Evolutionary conservation across 1,139 yeast genomes (phyloP).

Genomic region (Hemisphaericaspora subhashii): DNA sequence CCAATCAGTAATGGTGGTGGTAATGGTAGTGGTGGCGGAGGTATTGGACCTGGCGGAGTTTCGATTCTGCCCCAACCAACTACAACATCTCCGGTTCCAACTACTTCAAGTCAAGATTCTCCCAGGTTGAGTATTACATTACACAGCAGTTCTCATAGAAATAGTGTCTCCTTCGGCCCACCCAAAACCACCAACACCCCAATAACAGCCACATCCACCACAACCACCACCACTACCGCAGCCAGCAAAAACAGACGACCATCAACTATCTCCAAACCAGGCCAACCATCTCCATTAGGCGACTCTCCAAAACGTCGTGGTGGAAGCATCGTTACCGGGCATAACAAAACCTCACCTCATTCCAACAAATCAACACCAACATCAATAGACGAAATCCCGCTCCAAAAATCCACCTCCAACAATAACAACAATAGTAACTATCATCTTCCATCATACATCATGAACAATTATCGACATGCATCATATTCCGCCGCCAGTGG

Average conservation of each 20-base stretch:
- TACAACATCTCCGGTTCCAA: constrained; percentile 4
- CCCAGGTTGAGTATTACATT: constrained; percentile 15
- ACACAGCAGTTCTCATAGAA: constrained; percentile 14
- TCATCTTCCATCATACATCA: constrained; percentile 11
- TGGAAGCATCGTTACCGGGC: background rate
- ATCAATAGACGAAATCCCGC: constrained; percentile 5
- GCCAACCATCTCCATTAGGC: constrained; percentile 1
- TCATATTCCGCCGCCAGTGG: constrained; percentile 84
- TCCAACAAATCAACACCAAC: constrained; percentile 7
- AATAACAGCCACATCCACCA: constrained; percentile 1
- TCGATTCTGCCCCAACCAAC: constrained; percentile 12
- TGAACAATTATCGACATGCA: constrained; percentile 50
- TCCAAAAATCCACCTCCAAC: constrained; percentile 1
- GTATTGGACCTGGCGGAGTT: background rate
- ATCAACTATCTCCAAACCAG: background rate
- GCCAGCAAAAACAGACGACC: background rate
- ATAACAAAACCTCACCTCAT: constrained; percentile 3
- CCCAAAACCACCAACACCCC: constrained; percentile 7
- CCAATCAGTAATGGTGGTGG: background rate
- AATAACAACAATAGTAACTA: constrained; percentile 4
- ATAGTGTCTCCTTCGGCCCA: constrained; percentile 14
- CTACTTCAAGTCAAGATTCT: constrained; percentile 9
- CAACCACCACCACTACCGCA: background rate
- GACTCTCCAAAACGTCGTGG: constrained; percentile 7
- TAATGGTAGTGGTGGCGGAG: background rate